A percentile compares a stretch with the other conserved stretches of the same genome.
These are phyloP conservation scores for Penicillium sp. DNA, from an alignment of 2,329 filamentous ascomycete species.

Conservation along the genomic window DNA sequence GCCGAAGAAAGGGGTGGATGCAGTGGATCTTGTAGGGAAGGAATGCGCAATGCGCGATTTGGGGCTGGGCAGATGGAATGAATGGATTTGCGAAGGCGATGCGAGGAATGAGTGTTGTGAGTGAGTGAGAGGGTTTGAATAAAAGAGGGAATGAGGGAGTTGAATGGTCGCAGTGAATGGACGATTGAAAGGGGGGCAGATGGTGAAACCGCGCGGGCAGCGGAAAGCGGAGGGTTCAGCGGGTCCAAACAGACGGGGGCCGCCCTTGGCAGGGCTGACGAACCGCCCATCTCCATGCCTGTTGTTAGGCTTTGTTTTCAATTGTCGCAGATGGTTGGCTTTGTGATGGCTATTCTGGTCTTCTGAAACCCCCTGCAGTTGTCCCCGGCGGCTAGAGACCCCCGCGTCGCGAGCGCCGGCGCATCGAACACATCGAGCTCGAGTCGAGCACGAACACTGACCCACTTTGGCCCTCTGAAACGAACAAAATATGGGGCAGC, in stretches of 20 bases:
- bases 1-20: slow-evolving; percentile 24
- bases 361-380: slow-evolving; percentile 1
- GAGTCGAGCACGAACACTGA: background rate
- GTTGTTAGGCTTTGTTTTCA: background rate
- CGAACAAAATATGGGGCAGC: background rate
- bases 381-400: background rate
- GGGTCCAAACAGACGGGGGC: slow-evolving; percentile 2
- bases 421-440: background rate
- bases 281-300: background rate
- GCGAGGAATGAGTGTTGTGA: background rate
- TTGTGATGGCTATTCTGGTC: background rate
- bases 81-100: slow-evolving; percentile 11
- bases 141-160: slow-evolving; percentile 5
- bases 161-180: too few species aligned
- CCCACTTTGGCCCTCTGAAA: background rate
- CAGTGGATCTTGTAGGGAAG: slow-evolving; percentile 19
- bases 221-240: slow-evolving; percentile 1
- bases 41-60: slow-evolving; percentile 17
- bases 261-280: slow-evolving; percentile 15
- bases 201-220: slow-evolving; percentile 19
- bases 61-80: background rate
- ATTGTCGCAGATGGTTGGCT: background rate
- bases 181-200: slow-evolving; percentile 12
- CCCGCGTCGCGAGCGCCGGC: background rate
- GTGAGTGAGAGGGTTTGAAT: background rate